These are phyloP conservation scores for Glycyrrhiza uralensis DNA, from an alignment of 306 rosid genomes.

Conservation along the genomic window DNA sequence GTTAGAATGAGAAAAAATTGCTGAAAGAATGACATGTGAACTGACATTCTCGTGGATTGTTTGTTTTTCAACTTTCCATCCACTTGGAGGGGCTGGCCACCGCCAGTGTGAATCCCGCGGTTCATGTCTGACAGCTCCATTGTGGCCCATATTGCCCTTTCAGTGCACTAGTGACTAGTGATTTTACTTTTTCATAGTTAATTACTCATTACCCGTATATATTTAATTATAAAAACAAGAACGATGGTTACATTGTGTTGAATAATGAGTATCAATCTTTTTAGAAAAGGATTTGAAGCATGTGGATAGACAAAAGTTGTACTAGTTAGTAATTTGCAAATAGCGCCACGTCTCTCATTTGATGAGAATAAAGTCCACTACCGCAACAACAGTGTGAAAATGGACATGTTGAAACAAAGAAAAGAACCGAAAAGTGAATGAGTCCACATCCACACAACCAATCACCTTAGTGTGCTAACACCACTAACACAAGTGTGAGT, in stretches of 20 bases:
- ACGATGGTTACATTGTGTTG: background rate
- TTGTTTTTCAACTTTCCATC: background rate
- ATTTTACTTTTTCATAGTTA: background rate
- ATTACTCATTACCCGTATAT: background rate
- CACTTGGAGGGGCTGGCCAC: too few relatives aligned
- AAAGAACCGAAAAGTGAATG: background rate
- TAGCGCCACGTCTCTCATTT: background rate
- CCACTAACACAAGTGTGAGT: background rate
- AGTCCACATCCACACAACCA: background rate
- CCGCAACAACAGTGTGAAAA: too few relatives aligned
- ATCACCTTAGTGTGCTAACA: background rate
- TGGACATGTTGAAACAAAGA: background rate
- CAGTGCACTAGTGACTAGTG: background rate
- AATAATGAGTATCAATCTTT: background rate
- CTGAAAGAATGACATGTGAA: too few relatives aligned
- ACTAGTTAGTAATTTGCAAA: background rate
- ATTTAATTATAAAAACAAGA: background rate
- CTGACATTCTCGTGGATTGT: too few relatives aligned
- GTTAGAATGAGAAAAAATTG: too few relatives aligned
- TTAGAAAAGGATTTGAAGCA: background rate
- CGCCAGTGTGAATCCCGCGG: background rate
- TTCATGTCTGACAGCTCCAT: background rate
- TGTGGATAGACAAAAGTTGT: background rate
- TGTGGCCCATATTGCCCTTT: background rate
- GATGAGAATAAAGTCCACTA: too few relatives aligned